Evolutionary conservation across 2,329 filamentous ascomycete genomes (phyloP), one percentile per base, ranked within the genome.

Genomic region (Plectosphaerella sp.): DNA sequence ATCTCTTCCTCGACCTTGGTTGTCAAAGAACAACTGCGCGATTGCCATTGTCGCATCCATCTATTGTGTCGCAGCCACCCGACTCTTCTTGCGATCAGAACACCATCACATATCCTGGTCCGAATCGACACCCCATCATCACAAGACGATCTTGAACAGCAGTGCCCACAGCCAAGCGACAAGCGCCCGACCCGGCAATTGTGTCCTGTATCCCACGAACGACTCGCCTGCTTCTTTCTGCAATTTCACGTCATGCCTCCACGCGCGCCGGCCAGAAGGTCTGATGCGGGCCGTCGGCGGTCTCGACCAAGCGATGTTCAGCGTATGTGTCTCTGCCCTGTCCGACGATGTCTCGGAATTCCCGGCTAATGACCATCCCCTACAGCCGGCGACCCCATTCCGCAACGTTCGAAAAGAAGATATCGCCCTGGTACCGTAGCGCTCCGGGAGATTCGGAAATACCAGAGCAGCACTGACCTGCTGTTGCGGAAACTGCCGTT

Each of bases 401-500:
- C 88, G 1, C 74, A 79, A 53, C 73, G 71, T 53, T 78, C 78
- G 58, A 82, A 78, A 58, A 80, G 80, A 58, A 81, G 88, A 59
- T 91, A 90, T 65, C 81, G 76, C 52, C 88, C 88, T 1, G 91
- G 91, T 64, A 97, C 92, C 43, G 80, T 90, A 59, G 93, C 94
- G 50, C 80, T 97, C 51, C 87, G 88, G 71, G 93, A 97, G 75
- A 97, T 97, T 69, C 82, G 92, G 68, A 84, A 83, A 63, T 95
- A 95, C 70, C 94, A 97, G 73, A 88, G 86, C 71, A 89, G 84
- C 57, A 96, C 91, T 54, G 92, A 97, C 64, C 83, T 97, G 28
- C 75, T 97, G 48, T 80, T 97, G 59, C 79, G 80, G 60, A 92
- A 91, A 71, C 77, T 92, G 9, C 89, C 89, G 14, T 93, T 94